Conservation (phyloP, 2,329 filamentous ascomycete genomes). For the Massarina eburnea region DNA sequence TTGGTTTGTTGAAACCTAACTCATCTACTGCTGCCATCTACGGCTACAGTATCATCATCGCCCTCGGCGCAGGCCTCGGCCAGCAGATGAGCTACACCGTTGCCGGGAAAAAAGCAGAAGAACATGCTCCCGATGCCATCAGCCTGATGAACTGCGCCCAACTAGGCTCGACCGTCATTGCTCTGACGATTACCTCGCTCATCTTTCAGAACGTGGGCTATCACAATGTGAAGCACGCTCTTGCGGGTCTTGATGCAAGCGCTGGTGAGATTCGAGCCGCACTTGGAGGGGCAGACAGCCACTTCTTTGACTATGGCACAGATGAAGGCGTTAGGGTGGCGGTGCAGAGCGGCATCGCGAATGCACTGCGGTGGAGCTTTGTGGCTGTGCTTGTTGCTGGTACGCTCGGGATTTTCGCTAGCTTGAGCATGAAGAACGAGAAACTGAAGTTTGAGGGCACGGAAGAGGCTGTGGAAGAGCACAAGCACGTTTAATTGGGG, state of each 20-base stretch:
- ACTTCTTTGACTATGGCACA: conserved; percentile 13
- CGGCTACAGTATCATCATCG: conserved; percentile 23
- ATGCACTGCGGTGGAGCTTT: conserved; percentile 37
- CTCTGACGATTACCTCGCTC: conserved; percentile 23
- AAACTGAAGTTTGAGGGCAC: conserved; percentile 32
- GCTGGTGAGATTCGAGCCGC: conserved; percentile 15
- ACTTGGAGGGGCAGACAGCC: conserved; percentile 18
- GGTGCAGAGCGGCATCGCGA: conserved; percentile 38
- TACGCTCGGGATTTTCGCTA: conserved; percentile 22
- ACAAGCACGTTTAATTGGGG: neutral
- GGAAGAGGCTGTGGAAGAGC: conserved; percentile 13
- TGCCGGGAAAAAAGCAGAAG: conserved; percentile 9
- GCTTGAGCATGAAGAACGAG: conserved; percentile 30
- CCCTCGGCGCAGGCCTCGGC: conserved; percentile 17
- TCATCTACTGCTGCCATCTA: conserved; percentile 19
- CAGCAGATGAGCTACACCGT: conserved; percentile 22
- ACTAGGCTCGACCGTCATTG: conserved; percentile 23
- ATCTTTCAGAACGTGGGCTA: conserved; percentile 32
- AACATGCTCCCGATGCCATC: conserved; percentile 16
- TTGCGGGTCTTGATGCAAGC: conserved; percentile 13
- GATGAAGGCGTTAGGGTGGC: conserved; percentile 9
- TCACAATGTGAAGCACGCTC: conserved; percentile 11
- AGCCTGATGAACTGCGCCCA: conserved; percentile 27
- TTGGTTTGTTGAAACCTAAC: conserved; percentile 9
- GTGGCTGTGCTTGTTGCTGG: conserved; percentile 35